Percentiles rank a stretch among this genome's conserved stretches.
These are phyloP conservation scores for Sporobolus alterniflorus DNA, from an alignment of 202 grass and related monocot genomes.

Conservation along the genomic window DNA sequence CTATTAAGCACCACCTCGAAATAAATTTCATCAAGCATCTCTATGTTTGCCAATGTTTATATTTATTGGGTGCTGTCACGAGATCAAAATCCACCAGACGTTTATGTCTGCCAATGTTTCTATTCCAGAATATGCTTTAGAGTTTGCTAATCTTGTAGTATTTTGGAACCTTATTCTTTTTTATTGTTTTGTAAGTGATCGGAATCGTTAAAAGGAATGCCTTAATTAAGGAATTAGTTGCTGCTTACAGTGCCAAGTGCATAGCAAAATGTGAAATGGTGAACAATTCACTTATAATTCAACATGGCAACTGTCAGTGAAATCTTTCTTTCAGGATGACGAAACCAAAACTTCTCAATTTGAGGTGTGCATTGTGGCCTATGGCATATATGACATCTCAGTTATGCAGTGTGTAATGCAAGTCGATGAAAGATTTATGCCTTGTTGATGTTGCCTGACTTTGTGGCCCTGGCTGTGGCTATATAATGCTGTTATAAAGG, in stretches of 20 bases:
- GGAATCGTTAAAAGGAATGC: constrained; percentile 87
- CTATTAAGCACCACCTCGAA: neutral
- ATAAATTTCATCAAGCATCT: neutral
- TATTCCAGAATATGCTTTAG: neutral
- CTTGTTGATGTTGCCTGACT: neutral
- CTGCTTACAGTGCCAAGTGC: constrained; percentile 67
- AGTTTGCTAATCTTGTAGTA: neutral
- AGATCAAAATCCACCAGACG: neutral
- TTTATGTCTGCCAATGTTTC: neutral
- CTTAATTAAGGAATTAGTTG: constrained; percentile 78
- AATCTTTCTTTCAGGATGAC: too few species aligned
- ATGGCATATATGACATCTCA: neutral
- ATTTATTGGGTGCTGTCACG: too few species aligned
- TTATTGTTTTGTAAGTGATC: constrained; percentile 58
- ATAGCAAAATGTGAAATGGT: constrained; percentile 58
- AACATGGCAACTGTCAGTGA: too few species aligned
- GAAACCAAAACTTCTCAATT: too few species aligned
- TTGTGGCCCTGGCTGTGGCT: neutral
- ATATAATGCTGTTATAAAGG: neutral
- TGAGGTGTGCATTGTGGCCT: neutral
- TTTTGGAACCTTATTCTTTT: constrained; percentile 6
- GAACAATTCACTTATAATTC: too few species aligned
- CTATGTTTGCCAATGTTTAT: too few species aligned
- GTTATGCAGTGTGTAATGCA: neutral
- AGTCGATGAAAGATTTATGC: neutral